Evolutionary conservation across 2,329 filamentous ascomycete species (phyloP), one percentile per base, ranked within the genome.

Genomic region (Pezicula rhizophila): DNA sequence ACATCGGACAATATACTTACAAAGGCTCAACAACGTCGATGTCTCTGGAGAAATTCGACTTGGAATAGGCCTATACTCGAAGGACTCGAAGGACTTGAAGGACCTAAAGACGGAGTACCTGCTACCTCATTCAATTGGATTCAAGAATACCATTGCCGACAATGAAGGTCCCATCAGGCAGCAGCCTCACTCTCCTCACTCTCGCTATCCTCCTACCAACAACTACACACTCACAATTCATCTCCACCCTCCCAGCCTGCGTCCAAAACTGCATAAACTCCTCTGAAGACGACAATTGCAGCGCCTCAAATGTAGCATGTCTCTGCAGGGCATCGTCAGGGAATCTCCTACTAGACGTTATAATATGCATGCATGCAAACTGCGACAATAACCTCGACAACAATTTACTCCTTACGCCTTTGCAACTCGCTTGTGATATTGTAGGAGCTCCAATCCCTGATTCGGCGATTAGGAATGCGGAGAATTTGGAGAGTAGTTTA

Each of bases 311-410:
- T 48, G 53, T 62, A 11, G 59, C 59, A 42, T 72, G 69, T 56
- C 57, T 72, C 46, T 73, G 70, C 61, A 58, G 59, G 48, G 59
- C 60, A 17, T 64, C 66, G 5, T 50, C 50, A 20, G 61, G 56
- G 1, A 60, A 58, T 31, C 66, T 72, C 46, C 63, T 73, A 5
- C 61, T 65, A 14, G 61, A 66, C 35, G 63, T 68, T 26, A 59
- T 68, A 14, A 59, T 60, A n/a, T 72, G 70, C 58, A 66, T 68
- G 57, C 68, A 64, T 57, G 60, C 61, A 49, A 62, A 62, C 52
- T 73, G 70, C 59, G 49, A 60, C 12, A 47, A 61, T 18, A 55
- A 61, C 39, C 54, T 70, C 26, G 64, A 62, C 42, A 62, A 64
- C 23, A 53, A 55, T 23, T 54, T 62, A 26, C 60, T 72, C 44